Conservation (phyloP, 495 filamentous ascomycete species). For the Neurospora sp. region DNA sequence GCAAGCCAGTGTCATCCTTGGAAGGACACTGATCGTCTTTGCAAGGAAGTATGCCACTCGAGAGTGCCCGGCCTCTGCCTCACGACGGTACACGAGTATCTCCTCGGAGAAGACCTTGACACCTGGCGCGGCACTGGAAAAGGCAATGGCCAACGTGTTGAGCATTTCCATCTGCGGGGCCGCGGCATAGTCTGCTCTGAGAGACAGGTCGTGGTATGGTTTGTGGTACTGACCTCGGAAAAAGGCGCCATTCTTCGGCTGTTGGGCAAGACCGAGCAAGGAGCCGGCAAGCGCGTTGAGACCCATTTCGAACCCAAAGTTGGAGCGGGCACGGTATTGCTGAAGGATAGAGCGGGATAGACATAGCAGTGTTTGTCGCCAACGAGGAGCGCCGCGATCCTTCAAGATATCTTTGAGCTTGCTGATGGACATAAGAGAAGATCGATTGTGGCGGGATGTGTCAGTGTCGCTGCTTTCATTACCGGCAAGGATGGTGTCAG, state of each 20-base stretch:
- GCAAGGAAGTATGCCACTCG: slow-evolving; percentile 45
- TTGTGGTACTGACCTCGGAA: slow-evolving; percentile 41
- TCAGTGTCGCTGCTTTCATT: background rate
- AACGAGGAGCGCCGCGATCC: slow-evolving; percentile 36
- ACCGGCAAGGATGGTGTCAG: background rate
- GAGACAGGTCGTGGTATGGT: slow-evolving; percentile 42
- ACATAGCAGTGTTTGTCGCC: slow-evolving; percentile 38
- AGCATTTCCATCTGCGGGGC: slow-evolving; percentile 42
- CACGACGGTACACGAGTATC: slow-evolving; percentile 41
- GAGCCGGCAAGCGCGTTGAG: slow-evolving; percentile 40
- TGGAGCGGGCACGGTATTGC: slow-evolving; percentile 38
- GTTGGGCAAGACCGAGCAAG: slow-evolving; percentile 43
- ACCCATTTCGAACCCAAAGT: slow-evolving; percentile 43
- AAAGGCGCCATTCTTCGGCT: slow-evolving; percentile 35
- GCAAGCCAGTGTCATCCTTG: slow-evolving; percentile 38
- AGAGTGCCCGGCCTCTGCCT: slow-evolving; percentile 44
- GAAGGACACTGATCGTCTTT: slow-evolving; percentile 40
- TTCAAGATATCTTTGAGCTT: slow-evolving; percentile 14
- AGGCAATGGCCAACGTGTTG: slow-evolving; percentile 42
- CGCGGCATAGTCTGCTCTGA: slow-evolving; percentile 36
- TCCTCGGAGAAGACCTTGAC: slow-evolving; percentile 49
- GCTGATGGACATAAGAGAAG: background rate
- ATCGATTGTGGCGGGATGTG: slow-evolving; percentile 4
- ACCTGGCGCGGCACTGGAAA: slow-evolving; percentile 41
- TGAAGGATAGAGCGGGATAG: slow-evolving; percentile 40